Percentiles rank a stretch among this genome's conserved stretches.
phyloP scores from a whole-genome alignment of 2,329 filamentous ascomycete species.

The Tolypocladium ophioglossoides region DNA sequence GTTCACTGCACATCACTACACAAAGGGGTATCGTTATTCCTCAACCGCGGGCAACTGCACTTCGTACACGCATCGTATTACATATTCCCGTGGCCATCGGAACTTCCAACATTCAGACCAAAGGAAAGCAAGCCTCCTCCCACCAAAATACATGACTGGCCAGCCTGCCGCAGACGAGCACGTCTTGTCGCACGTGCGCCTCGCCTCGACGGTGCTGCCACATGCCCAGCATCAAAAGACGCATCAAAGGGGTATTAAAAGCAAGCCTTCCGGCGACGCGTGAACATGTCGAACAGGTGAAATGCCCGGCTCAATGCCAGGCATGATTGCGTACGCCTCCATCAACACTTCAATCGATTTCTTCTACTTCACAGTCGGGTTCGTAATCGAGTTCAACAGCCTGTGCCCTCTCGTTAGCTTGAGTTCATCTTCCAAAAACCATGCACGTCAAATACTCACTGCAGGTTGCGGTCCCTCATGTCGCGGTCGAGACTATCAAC shows the following conservation, averaged over 20 bases:
- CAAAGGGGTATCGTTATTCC: conserved; percentile 5
- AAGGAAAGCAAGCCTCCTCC: background rate
- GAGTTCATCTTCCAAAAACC: too few relatives aligned
- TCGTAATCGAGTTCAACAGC: conserved; percentile 13
- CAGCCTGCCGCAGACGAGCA: background rate
- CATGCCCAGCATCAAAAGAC: background rate
- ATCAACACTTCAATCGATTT: conserved; percentile 3
- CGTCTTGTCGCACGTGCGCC: too few relatives aligned
- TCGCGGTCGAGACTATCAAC: conserved; percentile 44
- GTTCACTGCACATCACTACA: background rate
- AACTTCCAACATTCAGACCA: background rate
- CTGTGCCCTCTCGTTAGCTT: conserved; percentile 1
- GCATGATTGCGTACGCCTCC: background rate
- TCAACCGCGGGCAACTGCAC: background rate
- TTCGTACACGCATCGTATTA: background rate
- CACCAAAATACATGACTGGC: background rate
- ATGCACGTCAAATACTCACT: conserved; percentile 16
- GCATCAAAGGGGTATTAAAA: conserved; percentile 5
- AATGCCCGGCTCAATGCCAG: background rate
- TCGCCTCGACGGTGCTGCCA: background rate
- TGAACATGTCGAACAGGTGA: background rate
- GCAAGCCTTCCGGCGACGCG: background rate
- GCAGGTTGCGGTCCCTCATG: conserved; percentile 44
- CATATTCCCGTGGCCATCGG: background rate
- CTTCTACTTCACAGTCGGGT: conserved; percentile 5